These are phyloP conservation scores for Claviceps sp. DNA, from an alignment of 2,329 filamentous ascomycete genomes.

Conservation along the genomic window DNA sequence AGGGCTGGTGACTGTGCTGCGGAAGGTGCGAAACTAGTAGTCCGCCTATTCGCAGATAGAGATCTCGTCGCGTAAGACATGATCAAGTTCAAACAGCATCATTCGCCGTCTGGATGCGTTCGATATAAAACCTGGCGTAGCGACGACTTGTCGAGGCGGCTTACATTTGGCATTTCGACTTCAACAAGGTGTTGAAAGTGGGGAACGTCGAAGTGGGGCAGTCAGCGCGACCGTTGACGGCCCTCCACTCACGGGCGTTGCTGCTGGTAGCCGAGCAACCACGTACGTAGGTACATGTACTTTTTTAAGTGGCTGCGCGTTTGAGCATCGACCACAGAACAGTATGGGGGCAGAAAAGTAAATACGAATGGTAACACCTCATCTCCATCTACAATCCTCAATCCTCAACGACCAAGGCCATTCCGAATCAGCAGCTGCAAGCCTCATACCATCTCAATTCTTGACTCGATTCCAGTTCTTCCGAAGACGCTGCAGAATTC, in stretches of 20 bases:
- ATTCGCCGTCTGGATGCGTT: not conserved
- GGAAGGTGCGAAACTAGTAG: conserved; percentile 35
- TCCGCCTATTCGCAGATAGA: conserved; percentile 54
- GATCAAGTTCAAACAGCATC: conserved; percentile 2
- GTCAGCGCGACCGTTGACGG: conserved; percentile 1
- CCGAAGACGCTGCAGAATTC: not conserved
- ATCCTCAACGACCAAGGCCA: conserved; percentile 2
- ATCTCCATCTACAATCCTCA: conserved; percentile 6
- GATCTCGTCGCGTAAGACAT: conserved; percentile 46
- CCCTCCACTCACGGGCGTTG: conserved; percentile 12
- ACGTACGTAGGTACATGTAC: not conserved
- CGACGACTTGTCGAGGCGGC: not conserved
- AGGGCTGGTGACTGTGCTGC: conserved; percentile 56
- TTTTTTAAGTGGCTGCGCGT: conserved; percentile 10
- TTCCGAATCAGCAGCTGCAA: conserved; percentile 2
- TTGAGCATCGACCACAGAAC: not conserved
- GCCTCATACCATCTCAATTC: not conserved
- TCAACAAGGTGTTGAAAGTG: not conserved
- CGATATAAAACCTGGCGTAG: not conserved
- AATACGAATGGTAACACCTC: conserved; percentile 20
- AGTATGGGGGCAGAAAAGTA: conserved; percentile 15
- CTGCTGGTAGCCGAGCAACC: conserved; percentile 18
- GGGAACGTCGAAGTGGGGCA: conserved; percentile 13
- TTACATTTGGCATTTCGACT: not conserved
- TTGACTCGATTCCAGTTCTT: not conserved